Evolutionary conservation across 2,329 filamentous ascomycete genomes (phyloP).

Genomic region (Phoma sp.): DNA sequence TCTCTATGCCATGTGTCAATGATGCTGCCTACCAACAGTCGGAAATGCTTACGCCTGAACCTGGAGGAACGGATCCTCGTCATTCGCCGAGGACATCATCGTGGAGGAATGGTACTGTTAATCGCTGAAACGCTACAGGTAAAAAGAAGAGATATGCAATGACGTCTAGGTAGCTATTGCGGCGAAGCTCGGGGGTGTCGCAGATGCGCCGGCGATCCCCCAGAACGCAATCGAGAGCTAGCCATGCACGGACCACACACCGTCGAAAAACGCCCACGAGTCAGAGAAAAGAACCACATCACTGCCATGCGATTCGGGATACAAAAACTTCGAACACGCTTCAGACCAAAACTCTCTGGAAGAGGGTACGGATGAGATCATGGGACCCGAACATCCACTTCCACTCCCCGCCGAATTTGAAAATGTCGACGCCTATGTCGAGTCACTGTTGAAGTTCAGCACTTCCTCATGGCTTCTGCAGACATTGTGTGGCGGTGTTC

Average conservation of each 20-base stretch:
- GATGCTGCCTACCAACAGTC: conserved; percentile 8
- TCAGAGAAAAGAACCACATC: conserved; percentile 12
- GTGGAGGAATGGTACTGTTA: background rate
- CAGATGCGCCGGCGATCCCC: conserved; percentile 6
- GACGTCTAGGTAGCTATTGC: conserved; percentile 14
- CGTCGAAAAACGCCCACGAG: conserved; percentile 15
- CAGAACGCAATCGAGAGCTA: conserved; percentile 1
- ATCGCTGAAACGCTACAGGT: background rate
- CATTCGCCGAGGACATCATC: conserved; percentile 49
- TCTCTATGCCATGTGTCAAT: conserved; percentile 69
- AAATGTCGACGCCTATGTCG: conserved; percentile 77
- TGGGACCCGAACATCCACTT: conserved; percentile 63
- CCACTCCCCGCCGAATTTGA: conserved; percentile 75
- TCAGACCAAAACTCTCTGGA: background rate
- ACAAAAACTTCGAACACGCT: conserved; percentile 12
- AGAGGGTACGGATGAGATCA: conserved; percentile 34
- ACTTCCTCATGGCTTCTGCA: conserved; percentile 78
- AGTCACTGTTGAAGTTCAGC: conserved; percentile 78
- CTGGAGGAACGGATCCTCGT: conserved; percentile 59
- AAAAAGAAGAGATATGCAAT: background rate
- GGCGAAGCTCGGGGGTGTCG: conserved; percentile 16
- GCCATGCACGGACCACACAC: conserved; percentile 18
- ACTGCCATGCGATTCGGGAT: conserved; percentile 18
- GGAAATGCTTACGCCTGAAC: conserved; percentile 53
- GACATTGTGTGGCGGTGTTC: conserved; percentile 93